phyloP scores from a whole-genome alignment of 1,284 basidiomycete genomes.

The Trametes hirsuta region DNA sequence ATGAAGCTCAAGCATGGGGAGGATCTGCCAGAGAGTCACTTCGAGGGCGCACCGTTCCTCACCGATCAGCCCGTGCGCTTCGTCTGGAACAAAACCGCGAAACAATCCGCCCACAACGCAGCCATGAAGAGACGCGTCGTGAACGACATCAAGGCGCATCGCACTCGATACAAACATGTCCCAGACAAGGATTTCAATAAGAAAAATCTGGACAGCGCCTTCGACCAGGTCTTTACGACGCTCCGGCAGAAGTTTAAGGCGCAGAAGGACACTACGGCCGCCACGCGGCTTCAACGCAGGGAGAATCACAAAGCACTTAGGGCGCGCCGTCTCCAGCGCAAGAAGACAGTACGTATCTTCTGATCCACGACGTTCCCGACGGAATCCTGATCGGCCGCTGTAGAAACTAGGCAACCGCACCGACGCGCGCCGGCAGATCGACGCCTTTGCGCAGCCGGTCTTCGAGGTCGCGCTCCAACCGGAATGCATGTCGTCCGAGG shows the following conservation, averaged over 20 bases:
- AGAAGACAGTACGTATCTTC: constrained; percentile 55
- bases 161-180: constrained; percentile 60
- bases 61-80: constrained; percentile 63
- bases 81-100: constrained; percentile 75
- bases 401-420: constrained; percentile 71
- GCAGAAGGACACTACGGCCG: constrained; percentile 53
- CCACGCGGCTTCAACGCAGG: constrained; percentile 46
- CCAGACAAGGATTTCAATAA: constrained; percentile 65
- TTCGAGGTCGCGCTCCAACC: constrained; percentile 71
- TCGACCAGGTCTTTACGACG: constrained; percentile 73
- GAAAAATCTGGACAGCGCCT: constrained; percentile 60
- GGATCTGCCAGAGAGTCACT: constrained; percentile 60
- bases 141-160: constrained; percentile 57
- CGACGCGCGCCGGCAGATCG: constrained; percentile 55
- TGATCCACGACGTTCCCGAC: not conserved
- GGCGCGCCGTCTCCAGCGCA: constrained; percentile 58
- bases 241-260: constrained; percentile 65
- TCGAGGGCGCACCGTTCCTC: constrained; percentile 50
- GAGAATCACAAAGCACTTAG: constrained; percentile 64
- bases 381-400: not conserved
- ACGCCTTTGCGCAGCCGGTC: constrained; percentile 55
- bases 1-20: constrained; percentile 62
- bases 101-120: constrained; percentile 70
- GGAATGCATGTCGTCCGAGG: constrained; percentile 81
- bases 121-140: constrained; percentile 69